A percentile compares a stretch with the other conserved stretches of the same genome.
phyloP scores from a whole-genome alignment of 805 yeast genomes.

The Spathaspora boniae region DNA sequence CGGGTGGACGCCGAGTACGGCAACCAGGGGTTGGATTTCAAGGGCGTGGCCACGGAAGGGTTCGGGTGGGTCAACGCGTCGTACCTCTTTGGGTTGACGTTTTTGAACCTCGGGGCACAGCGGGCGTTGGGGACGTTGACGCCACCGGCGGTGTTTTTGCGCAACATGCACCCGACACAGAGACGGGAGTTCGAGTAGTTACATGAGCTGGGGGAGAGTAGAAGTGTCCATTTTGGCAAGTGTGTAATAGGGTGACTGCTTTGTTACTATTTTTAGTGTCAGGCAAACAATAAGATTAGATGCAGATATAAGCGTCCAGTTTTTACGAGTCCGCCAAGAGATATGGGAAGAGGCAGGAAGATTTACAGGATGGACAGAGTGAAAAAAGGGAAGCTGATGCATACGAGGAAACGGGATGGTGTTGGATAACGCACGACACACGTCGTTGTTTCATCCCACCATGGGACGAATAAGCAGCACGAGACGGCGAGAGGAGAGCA shows the following conservation, averaged over 20 bases:
- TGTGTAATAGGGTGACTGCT: no score
- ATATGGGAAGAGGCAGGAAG: no score
- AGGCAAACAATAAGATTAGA: neutral
- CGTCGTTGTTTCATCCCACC: no score
- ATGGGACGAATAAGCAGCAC: no score
- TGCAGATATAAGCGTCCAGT: neutral
- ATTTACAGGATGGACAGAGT: no score
- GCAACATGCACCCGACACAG: constrained; percentile 42
- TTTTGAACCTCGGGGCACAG: constrained; percentile 60
- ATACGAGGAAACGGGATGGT: no score
- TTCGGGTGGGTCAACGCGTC: constrained; percentile 98
- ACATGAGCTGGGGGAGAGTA: neutral
- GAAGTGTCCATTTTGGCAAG: no score
- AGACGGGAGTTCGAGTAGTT: constrained; percentile 15
- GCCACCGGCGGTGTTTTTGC: constrained; percentile 63
- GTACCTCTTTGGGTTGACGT: constrained; percentile 67
- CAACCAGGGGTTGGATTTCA: constrained; percentile 89
- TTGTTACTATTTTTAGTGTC: no score
- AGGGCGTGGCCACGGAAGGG: constrained; percentile 93
- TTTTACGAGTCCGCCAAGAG: neutral
- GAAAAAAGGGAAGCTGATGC: no score
- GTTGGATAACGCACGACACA: no score
- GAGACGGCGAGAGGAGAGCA: no score
- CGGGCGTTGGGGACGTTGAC: constrained; percentile 79
- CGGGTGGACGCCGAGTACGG: constrained; percentile 95